phyloP scores from a whole-genome alignment of 768 basidiomycete genomes.

The Lentinula edodes region DNA sequence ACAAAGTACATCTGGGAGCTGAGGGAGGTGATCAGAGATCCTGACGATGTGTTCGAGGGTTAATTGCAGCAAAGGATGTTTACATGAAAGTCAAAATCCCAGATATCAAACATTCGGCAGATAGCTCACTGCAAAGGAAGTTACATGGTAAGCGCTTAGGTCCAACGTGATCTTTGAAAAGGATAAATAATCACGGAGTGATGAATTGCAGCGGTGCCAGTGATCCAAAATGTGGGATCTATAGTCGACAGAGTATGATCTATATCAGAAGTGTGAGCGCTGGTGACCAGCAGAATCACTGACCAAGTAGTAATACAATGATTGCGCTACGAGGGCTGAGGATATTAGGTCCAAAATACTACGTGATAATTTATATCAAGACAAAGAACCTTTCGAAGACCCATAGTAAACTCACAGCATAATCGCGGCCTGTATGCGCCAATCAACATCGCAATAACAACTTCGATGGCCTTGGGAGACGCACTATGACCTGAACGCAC shows the following conservation, averaged over 20 bases:
- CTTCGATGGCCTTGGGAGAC: constrained; percentile 2
- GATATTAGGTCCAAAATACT: constrained; percentile 32
- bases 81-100: constrained; percentile 37
- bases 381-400: background rate
- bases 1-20: constrained; percentile 43
- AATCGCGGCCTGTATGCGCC: constrained; percentile 9
- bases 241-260: constrained; percentile 9
- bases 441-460: background rate
- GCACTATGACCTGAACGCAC: constrained; percentile 24
- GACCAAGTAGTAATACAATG: constrained; percentile 40
- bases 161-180: background rate
- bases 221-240: constrained; percentile 42
- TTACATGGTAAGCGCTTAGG: background rate
- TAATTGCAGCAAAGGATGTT: background rate
- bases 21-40: background rate
- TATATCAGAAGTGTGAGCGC: background rate
- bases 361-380: background rate
- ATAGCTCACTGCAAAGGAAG: constrained; percentile 23
- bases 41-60: no score
- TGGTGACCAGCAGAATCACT: background rate
- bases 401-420: constrained; percentile 11
- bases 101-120: constrained; percentile 38
- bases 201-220: constrained; percentile 28
- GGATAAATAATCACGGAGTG: constrained; percentile 24
- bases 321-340: constrained; percentile 34